phyloP scores from a whole-genome alignment of 1,284 basidiomycete species.

The Boletus sp. region DNA sequence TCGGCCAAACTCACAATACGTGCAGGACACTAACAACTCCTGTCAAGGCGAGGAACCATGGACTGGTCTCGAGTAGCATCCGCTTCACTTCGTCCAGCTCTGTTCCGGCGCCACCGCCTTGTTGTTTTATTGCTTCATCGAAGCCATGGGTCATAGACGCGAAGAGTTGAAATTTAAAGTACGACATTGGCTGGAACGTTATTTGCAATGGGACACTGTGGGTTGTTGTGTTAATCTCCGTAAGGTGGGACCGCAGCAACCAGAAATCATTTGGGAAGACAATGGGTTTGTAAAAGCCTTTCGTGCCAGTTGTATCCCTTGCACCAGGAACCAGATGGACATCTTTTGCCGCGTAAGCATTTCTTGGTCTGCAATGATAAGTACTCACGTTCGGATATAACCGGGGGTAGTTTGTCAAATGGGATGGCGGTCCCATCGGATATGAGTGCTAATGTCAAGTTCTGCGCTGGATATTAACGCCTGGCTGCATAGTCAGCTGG shows the following conservation, averaged over 20 bases:
- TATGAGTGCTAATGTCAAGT: slow-evolving; percentile 84
- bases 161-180: slow-evolving; percentile 82
- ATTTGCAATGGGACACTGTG: slow-evolving; percentile 74
- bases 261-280: slow-evolving; percentile 96
- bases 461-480: slow-evolving; percentile 41
- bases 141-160: slow-evolving; percentile 79
- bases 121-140: slow-evolving; percentile 74
- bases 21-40: slow-evolving; percentile 84
- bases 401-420: slow-evolving; percentile 57
- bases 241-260: slow-evolving; percentile 75
- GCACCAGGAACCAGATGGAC: slow-evolving; percentile 53
- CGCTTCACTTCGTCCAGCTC: slow-evolving; percentile 93
- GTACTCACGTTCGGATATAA: slow-evolving; percentile 57
- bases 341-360: slow-evolving; percentile 39
- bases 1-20: slow-evolving; percentile 57
- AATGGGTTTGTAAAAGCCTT: slow-evolving; percentile 78
- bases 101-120: slow-evolving; percentile 55
- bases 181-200: slow-evolving; percentile 81
- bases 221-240: slow-evolving; percentile 78
- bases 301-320: slow-evolving; percentile 58
- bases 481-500: background rate
- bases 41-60: slow-evolving; percentile 83
- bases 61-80: slow-evolving; percentile 92
- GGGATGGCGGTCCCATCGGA: slow-evolving; percentile 63
- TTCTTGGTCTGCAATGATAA: slow-evolving; percentile 5